Evolutionary conservation across 805 yeast species (phyloP).

Genomic region (Teunomyces atbi): DNA sequence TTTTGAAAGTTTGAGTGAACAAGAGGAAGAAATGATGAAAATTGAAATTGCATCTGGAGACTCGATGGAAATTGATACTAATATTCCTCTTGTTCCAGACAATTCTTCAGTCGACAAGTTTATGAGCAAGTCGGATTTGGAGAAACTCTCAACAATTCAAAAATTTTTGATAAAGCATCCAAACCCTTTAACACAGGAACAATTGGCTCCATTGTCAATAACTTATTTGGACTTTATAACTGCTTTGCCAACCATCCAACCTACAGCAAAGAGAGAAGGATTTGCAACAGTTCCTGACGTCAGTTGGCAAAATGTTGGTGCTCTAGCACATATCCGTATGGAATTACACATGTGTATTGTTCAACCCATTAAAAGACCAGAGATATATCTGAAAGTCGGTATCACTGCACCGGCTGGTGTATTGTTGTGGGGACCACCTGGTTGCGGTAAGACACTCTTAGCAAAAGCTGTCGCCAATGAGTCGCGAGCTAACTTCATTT

Average conservation of each 20-base stretch:
- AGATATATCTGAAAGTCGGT: conserved; percentile 84
- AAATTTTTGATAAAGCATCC: conserved; percentile 74
- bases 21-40: conserved; percentile 29
- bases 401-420: conserved; percentile 97
- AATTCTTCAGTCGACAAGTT: conserved; percentile 21
- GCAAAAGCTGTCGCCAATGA: conserved; percentile 99
- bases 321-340: conserved; percentile 72
- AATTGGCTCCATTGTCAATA: conserved; percentile 73
- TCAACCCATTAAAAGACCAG: conserved; percentile 93
- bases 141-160: conserved; percentile 62
- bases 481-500: conserved; percentile 92
- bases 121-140: conserved; percentile 32
- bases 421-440: conserved; percentile 98
- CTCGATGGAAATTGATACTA: conserved; percentile 34
- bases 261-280: conserved; percentile 97
- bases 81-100: conserved; percentile 7
- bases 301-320: conserved; percentile 94
- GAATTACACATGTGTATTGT: conserved; percentile 97
- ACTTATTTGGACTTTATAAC: conserved; percentile 74
- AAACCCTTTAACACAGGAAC: conserved; percentile 70
- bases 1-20: conserved; percentile 56
- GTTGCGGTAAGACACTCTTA: conserved; percentile 94
- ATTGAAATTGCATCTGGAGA: conserved; percentile 12
- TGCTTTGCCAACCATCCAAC: conserved; percentile 92
- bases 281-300: conserved; percentile 98